Evolutionary conservation across 352 stramenopile genomes (phyloP), one percentile per base, ranked within the genome.

Genomic region (Globisporangium paddicum): DNA sequence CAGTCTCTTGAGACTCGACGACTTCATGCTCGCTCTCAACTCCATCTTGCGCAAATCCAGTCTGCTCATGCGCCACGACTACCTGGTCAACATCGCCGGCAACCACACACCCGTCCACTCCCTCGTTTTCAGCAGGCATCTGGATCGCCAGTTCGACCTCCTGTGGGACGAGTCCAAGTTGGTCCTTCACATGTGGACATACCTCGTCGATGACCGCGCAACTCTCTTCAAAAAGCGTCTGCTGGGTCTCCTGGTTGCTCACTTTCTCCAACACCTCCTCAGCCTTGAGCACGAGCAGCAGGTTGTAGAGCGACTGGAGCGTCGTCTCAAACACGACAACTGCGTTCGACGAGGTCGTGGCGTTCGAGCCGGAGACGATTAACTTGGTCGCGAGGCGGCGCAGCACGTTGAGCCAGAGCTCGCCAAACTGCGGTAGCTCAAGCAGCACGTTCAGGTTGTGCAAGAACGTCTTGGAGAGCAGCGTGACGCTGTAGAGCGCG

Each of bases 401-500:
- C 28, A 95, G 55, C 1, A 95, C 79, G 32, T 82, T 81, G 2
- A 95, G 69, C 86, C 86, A 95, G 37, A 95, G 68, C 10, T 79
- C 72, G 8, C 74, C 65, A 37, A 95, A 95, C 28, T 75, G 66
- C 16, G 73, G 55, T 25, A 93, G 62, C 55, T 88, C 75, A 37
- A 88, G 75, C 19, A 95, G 63, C 40, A 88, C 79, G 11, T 71
- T 75, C 42, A 95, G 65, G 42, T 95, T 88, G 72, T 95, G 85
- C 19, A 95, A 65, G 51, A 95, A 95, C 26, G 85, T 91, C 72
- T 95, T 95, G 7, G 86, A 91, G 30, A 95, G 55, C 42, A 95
- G 57, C 34, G 86, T 95, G 30, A 93, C 79, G 30, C 83, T 93
- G 72, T 93, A 87, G 2, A 95, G 65, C 45, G 75, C 70, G 7